Evolutionary conservation across 768 basidiomycete species (phyloP).

Genomic region (Kwoniella mangroviensis): DNA sequence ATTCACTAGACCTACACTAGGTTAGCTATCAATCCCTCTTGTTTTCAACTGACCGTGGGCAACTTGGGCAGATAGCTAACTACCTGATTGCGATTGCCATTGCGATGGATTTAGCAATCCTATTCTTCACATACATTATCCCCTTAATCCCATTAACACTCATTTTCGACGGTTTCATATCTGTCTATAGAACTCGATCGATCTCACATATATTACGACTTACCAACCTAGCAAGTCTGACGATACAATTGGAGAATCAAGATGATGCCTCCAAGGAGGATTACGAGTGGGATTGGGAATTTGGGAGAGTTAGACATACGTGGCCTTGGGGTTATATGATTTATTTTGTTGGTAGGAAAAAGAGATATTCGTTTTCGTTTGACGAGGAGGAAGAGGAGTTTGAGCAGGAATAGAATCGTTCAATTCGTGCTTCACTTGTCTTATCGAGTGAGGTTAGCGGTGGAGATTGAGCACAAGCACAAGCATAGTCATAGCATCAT

Average conservation of each 20-base stretch:
- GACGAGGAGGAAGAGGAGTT: slow-evolving; percentile 4
- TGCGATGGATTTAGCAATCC: slow-evolving; percentile 32
- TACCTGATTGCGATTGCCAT: too few relatives aligned
- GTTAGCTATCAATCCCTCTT: background rate
- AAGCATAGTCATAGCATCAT: too few relatives aligned
- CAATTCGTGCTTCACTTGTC: too few relatives aligned
- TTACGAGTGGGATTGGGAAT: slow-evolving; percentile 50
- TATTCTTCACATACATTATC: slow-evolving; percentile 54
- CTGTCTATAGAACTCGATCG: slow-evolving; percentile 43
- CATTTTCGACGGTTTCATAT: slow-evolving; percentile 51
- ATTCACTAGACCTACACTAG: slow-evolving; percentile 22
- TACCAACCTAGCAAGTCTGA: slow-evolving; percentile 29
- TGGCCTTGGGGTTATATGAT: slow-evolving; percentile 39
- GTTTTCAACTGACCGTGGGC: too few relatives aligned
- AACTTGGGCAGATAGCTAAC: too few relatives aligned
- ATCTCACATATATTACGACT: slow-evolving; percentile 39
- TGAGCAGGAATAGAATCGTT: too few relatives aligned
- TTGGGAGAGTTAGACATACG: slow-evolving; percentile 41
- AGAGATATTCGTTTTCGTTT: background rate
- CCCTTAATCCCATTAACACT: slow-evolving; percentile 53
- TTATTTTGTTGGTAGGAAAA: slow-evolving; percentile 40
- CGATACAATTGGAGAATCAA: slow-evolving; percentile 34
- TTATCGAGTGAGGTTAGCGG: too few relatives aligned
- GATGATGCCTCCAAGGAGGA: slow-evolving; percentile 19
- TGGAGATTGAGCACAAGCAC: too few relatives aligned